phyloP scores from a whole-genome alignment of 805 yeast genomes.

The Citeromyces matritensis region DNA sequence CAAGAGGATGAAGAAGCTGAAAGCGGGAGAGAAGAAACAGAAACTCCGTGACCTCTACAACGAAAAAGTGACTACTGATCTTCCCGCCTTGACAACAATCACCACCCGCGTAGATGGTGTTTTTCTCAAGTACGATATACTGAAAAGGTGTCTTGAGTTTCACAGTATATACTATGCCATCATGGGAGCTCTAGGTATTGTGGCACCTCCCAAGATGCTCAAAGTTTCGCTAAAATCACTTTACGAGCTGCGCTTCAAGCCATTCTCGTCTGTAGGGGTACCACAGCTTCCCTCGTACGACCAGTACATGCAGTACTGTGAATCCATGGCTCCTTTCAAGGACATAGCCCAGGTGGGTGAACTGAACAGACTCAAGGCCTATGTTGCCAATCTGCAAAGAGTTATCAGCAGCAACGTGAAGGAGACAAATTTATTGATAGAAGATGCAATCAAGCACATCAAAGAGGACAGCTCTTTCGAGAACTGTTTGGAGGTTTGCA shows the following conservation, averaged over 20 bases:
- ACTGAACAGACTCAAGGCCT: too few species aligned
- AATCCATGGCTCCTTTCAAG: too few species aligned
- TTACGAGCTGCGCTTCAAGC: constrained; percentile 55
- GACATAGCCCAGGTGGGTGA: too few species aligned
- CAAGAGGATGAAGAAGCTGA: constrained; percentile 27
- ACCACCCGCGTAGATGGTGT: constrained; percentile 10
- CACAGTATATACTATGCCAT: constrained; percentile 3
- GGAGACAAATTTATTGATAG: too few species aligned
- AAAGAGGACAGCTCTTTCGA: too few species aligned
- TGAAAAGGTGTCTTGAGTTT: constrained; percentile 10
- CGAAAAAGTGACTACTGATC: constrained; percentile 13
- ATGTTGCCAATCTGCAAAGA: too few species aligned
- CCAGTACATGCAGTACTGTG: too few species aligned
- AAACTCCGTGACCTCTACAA: constrained; percentile 18
- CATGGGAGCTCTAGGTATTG: constrained; percentile 4
- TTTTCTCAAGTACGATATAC: constrained; percentile 9
- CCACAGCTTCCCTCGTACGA: constrained; percentile 39
- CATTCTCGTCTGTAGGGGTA: constrained; percentile 66
- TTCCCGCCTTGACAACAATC: constrained; percentile 19
- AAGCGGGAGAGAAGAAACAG: constrained; percentile 34
- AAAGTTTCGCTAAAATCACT: constrained; percentile 17
- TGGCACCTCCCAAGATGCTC: constrained; percentile 13
- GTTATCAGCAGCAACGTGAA: too few species aligned
- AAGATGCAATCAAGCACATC: too few species aligned
- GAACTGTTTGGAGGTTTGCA: too few species aligned